Conservation (phyloP, 2,329 filamentous ascomycete species). For the Diaporthe ampelina region DNA sequence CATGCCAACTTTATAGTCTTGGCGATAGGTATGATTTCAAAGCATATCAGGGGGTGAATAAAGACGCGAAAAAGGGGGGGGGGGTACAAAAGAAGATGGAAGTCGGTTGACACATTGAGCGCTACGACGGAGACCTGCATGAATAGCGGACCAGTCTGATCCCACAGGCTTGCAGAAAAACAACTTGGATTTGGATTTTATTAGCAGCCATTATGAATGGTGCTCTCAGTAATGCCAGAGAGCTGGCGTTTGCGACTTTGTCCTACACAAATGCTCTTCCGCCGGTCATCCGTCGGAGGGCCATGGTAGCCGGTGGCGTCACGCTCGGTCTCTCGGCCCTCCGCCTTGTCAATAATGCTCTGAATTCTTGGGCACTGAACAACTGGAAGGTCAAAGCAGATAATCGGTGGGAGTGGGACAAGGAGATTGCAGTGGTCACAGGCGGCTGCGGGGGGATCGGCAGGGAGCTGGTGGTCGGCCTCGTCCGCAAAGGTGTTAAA, state of each 20-base stretch:
- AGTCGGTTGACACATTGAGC: background rate
- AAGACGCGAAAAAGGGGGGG: background rate
- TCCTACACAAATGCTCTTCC: background rate
- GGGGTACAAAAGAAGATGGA: background rate
- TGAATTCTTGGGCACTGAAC: background rate
- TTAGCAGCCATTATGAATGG: background rate
- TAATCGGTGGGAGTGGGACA: conserved; percentile 44
- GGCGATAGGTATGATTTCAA: background rate
- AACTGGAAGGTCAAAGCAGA: background rate
- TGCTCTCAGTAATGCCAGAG: background rate
- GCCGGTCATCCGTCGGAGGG: background rate
- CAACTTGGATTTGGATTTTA: background rate
- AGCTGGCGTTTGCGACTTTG: background rate
- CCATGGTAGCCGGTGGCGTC: background rate
- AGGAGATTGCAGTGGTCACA: conserved; percentile 46
- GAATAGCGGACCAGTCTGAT: background rate
- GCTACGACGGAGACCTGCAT: background rate
- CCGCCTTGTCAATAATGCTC: background rate
- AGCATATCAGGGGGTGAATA: background rate
- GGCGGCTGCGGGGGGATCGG: conserved; percentile 52
- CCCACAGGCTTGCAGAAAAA: background rate
- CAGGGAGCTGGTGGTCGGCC: conserved; percentile 50
- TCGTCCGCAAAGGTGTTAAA: conserved; percentile 50
- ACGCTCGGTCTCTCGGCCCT: background rate
- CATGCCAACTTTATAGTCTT: background rate